phyloP scores from a whole-genome alignment of 176 grass and related monocot species.

The Poa pratensis region DNA sequence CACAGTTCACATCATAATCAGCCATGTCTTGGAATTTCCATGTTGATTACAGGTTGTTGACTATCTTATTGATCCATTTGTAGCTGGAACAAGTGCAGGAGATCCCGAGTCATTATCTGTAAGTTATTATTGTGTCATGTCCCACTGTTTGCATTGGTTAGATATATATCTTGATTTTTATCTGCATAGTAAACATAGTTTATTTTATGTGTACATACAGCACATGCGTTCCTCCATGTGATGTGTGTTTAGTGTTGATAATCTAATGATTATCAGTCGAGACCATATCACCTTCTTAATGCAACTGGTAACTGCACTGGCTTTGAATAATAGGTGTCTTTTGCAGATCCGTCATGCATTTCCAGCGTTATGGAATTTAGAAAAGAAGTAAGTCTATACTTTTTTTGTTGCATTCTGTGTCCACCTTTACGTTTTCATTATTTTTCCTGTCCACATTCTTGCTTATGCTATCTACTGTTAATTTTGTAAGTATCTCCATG shows the following conservation, averaged over 20 bases:
- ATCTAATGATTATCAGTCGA: neutral
- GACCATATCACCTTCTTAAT: slow-evolving; percentile 17
- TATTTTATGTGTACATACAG: slow-evolving; percentile 10
- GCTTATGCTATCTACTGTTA: neutral
- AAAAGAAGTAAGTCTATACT: slow-evolving; percentile 78
- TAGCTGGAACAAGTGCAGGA: slow-evolving; percentile 92
- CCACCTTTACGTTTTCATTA: slow-evolving; percentile 17
- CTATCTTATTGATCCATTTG: slow-evolving; percentile 95
- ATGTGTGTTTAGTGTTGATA: slow-evolving; percentile 23
- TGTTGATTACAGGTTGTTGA: slow-evolving; percentile 79
- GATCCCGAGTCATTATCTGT: slow-evolving; percentile 95
- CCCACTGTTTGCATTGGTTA: slow-evolving; percentile 19
- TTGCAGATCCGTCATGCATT: slow-evolving; percentile 85
- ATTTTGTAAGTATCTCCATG: slow-evolving; percentile 31
- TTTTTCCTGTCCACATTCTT: neutral
- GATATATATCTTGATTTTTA: neutral
- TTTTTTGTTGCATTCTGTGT: slow-evolving; percentile 15
- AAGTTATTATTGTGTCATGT: slow-evolving; percentile 42
- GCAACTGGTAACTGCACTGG: slow-evolving; percentile 7
- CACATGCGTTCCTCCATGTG: neutral
- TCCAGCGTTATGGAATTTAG: slow-evolving; percentile 95
- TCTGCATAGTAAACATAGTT: neutral
- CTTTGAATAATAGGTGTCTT: slow-evolving; percentile 49
- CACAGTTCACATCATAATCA: slow-evolving; percentile 22
- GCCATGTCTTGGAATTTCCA: slow-evolving; percentile 28